A percentile compares a stretch with the other conserved stretches of the same genome.
Conservation (phyloP, 75 land plant genomes). For the Picea sitchensis region DNA sequence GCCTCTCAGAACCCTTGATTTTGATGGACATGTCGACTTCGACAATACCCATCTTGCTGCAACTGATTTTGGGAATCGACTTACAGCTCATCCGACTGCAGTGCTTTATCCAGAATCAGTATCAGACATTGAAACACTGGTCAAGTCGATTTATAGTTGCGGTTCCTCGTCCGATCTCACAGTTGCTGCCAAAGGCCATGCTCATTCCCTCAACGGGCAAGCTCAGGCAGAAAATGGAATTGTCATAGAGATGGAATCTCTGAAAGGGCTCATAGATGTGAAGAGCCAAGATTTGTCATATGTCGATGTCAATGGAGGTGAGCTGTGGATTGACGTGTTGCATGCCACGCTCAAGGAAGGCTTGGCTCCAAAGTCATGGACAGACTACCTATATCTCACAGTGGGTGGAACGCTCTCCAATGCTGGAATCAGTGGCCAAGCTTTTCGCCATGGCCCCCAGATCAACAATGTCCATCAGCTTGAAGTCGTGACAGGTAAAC, state of each 20-base stretch:
- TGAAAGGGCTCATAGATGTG: constrained; percentile 14
- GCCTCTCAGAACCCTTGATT: neutral
- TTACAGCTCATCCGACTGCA: constrained; percentile 35
- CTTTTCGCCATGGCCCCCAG: constrained; percentile 87
- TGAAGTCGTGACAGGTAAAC: constrained; percentile 79
- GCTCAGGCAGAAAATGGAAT: constrained; percentile 70
- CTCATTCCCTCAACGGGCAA: constrained; percentile 80
- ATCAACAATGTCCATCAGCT: constrained; percentile 78
- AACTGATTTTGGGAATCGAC: constrained; percentile 58
- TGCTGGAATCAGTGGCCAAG: constrained; percentile 90
- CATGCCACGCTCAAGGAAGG: constrained; percentile 58
- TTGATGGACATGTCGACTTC: constrained; percentile 43
- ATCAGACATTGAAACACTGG: constrained; percentile 34
- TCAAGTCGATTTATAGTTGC: constrained; percentile 34
- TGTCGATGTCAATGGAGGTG: constrained; percentile 25
- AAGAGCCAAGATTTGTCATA: too few relatives aligned
- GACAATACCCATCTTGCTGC: constrained; percentile 25
- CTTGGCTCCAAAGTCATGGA: constrained; percentile 85
- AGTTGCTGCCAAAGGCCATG: constrained; percentile 72
- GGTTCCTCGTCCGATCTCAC: constrained; percentile 52
- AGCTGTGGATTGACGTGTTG: constrained; percentile 79
- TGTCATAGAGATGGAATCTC: constrained; percentile 60
- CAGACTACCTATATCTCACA: constrained; percentile 84
- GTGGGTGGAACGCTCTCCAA: constrained; percentile 90
- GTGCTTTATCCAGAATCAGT: constrained; percentile 56